Base-by-base conservation (phyloP, 768 basidiomycete species). In the Psilocybe cubensis region DNA sequence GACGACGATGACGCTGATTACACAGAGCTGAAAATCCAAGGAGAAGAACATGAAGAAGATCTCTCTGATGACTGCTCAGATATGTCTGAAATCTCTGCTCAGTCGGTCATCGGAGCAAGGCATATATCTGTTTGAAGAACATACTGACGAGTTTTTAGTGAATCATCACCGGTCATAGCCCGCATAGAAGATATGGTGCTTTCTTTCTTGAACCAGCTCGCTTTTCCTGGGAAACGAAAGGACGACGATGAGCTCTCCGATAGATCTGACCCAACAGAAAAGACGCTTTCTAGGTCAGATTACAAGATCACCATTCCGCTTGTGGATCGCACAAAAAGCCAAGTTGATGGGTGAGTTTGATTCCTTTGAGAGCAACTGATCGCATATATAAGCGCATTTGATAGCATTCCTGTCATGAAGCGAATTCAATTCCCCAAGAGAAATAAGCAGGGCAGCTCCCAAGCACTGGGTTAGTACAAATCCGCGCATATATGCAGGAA, bases 121-220 rank as follows among this genome's bases (percentile, higher is more conserved):
- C 14, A 38, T n/a, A 17, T 3, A 38, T 17, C 14, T 38, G 35
- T 17, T 2, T 14, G 5, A 14, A 5, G 14, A n/a, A 38, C 5
- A 2, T 11, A 44, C 49, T 33, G 41, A 51, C 25, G 42, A 44
- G 25, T 29, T 8, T 20, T 20, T 9, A 11, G 18, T 3, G 11
- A 11, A 17, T 20, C 24, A 5, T 29, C 59, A 41, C 41, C 48
- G 18, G 62, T 60, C 5, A 55, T 70, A 18, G 41, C 62, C 14
- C 56, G 66, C 10, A 74, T 78, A 17, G 76, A 78, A 62, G 67
- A 71, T 18, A 69, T 78, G 64, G 68, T 74, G 0, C 46, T 74
- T 17, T 70, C 69, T 10, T 75, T 78, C 47, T 65, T 79, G 44
- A 71, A 59, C 17, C 76, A 79, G 52, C 64, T 79, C 3, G 67